phyloP scores from a whole-genome alignment of 2,329 filamentous ascomycete genomes.

The Colletotrichum echinochloae region DNA sequence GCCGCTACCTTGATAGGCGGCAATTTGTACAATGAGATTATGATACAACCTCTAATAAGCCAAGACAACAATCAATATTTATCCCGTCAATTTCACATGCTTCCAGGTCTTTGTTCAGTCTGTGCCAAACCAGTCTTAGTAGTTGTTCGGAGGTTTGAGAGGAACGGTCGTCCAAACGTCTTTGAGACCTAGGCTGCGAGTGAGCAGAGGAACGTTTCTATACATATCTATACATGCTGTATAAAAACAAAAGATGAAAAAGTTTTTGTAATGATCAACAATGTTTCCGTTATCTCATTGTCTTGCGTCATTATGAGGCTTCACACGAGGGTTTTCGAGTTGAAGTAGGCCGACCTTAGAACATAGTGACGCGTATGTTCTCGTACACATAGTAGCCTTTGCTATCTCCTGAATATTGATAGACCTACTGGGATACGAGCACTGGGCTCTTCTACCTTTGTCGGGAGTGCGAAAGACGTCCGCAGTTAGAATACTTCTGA shows the following conservation, averaged over 20 bases:
- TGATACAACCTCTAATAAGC: background rate
- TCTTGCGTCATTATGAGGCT: background rate
- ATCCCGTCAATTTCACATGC: background rate
- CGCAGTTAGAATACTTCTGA: background rate
- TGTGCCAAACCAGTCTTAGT: background rate
- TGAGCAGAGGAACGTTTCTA: background rate
- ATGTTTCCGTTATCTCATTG: background rate
- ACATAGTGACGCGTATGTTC: background rate
- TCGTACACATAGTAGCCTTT: background rate
- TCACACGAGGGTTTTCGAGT: background rate
- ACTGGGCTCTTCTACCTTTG: slow-evolving; percentile 1
- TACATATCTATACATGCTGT: no score
- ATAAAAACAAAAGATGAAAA: background rate
- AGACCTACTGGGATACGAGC: background rate
- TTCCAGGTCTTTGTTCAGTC: background rate
- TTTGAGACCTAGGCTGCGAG: background rate
- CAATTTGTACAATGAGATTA: background rate
- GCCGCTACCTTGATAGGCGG: background rate
- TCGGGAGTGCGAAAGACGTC: background rate
- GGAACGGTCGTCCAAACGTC: background rate
- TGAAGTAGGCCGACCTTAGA: background rate
- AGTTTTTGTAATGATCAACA: background rate
- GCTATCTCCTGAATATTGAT: background rate
- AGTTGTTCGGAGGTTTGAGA: background rate
- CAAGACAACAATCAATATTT: no score